Conservation (phyloP, 352 stramenopile genomes). For the Globisporangium splendens region DNA sequence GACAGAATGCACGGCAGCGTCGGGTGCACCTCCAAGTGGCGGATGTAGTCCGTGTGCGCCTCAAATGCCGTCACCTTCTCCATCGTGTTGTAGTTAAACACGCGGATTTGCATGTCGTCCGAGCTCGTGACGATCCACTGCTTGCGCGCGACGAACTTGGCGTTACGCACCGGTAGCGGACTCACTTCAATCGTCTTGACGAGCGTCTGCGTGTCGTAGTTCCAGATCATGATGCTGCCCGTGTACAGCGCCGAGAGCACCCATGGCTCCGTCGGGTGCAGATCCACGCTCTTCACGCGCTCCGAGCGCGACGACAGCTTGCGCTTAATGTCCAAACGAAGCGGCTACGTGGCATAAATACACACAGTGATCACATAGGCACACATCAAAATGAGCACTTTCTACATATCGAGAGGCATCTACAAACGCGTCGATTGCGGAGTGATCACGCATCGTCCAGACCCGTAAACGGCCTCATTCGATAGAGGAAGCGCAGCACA, state of each 20-base stretch:
- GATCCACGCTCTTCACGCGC: slow-evolving; percentile 98
- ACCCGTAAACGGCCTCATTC: too few relatives aligned
- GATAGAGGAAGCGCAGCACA: too few relatives aligned
- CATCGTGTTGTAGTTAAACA: slow-evolving; percentile 99
- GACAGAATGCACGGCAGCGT: slow-evolving; percentile 95
- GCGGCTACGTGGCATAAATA: slow-evolving; percentile 31
- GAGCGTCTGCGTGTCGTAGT: slow-evolving; percentile 92
- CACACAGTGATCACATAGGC: background rate
- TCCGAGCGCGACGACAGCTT: slow-evolving; percentile 95
- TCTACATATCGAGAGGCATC: too few relatives aligned
- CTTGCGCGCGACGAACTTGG: slow-evolving; percentile 95
- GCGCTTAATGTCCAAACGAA: slow-evolving; percentile 88
- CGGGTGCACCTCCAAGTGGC: slow-evolving; percentile 95
- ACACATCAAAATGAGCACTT: slow-evolving; percentile 1
- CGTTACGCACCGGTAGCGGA: slow-evolving; percentile 92
- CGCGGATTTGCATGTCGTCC: slow-evolving; percentile 96
- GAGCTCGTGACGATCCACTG: slow-evolving; percentile 95
- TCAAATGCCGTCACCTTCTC: slow-evolving; percentile 95
- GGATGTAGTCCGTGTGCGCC: slow-evolving; percentile 99
- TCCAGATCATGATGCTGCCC: slow-evolving; percentile 98
- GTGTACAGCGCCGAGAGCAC: slow-evolving; percentile 97
- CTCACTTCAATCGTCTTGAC: slow-evolving; percentile 99
- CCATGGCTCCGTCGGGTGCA: slow-evolving; percentile 98
- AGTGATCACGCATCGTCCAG: too few relatives aligned
- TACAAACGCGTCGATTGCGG: too few relatives aligned